phyloP scores from a whole-genome alignment of 2,329 filamentous ascomycete species.

The Fusarium musae region DNA sequence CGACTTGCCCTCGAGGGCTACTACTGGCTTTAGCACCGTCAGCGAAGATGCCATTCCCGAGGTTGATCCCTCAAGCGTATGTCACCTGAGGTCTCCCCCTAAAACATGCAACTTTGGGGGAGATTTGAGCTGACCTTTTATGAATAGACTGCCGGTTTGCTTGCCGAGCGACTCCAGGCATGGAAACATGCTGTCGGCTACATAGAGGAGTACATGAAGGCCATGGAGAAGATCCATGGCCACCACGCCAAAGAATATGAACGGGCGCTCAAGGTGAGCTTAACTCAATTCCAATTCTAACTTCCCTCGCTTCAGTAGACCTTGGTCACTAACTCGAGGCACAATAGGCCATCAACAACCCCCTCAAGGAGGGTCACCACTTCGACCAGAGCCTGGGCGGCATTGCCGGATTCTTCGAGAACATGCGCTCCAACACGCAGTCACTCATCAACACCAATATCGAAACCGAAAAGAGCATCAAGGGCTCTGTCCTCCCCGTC shows the following conservation, averaged over 20 bases:
- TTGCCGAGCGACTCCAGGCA: conserved; percentile 87
- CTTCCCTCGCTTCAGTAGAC: neutral
- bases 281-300: neutral
- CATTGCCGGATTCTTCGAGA: conserved; percentile 91
- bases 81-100: conserved; percentile 40
- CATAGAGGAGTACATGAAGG: conserved; percentile 87
- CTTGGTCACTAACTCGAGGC: conserved; percentile 3
- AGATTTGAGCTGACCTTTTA: conserved; percentile 11
- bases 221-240: conserved; percentile 87
- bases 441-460: conserved; percentile 87
- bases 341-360: conserved; percentile 79
- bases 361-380: conserved; percentile 89
- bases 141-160: conserved; percentile 76
- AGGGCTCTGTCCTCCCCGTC: conserved; percentile 84
- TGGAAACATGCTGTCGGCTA: conserved; percentile 96
- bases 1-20: conserved; percentile 58
- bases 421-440: conserved; percentile 92
- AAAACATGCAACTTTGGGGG: neutral
- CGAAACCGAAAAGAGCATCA: conserved; percentile 92
- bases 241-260: conserved; percentile 94
- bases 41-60: conserved; percentile 70
- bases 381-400: conserved; percentile 93
- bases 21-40: conserved; percentile 57
- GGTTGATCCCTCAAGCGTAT: conserved; percentile 67
- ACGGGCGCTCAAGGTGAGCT: conserved; percentile 81